Evolutionary conservation across 257 asterid species (phyloP).

Genomic region (Solanum lycopersicoides): DNA sequence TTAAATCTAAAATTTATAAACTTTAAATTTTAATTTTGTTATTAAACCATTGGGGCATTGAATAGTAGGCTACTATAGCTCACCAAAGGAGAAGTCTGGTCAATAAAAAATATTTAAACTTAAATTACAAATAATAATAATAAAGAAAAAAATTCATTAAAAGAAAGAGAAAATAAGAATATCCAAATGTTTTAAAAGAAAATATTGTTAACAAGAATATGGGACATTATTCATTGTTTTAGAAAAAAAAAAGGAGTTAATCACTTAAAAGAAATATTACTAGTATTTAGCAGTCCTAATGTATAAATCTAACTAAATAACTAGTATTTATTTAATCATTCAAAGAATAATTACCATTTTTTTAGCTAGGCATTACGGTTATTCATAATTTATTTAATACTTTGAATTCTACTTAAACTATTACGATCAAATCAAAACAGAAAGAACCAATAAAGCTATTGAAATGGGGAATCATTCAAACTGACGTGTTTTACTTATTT

Average conservation of each 20-base stretch:
- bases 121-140: not conserved
- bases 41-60: not conserved
- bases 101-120: no score
- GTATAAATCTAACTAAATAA: no score
- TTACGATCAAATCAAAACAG: not conserved
- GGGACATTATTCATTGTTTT: not conserved
- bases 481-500: no score
- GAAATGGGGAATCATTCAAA: no score
- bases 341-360: no score
- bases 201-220: not conserved
- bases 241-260: no score
- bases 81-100: not conserved
- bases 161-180: not conserved
- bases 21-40: not conserved
- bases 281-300: no score
- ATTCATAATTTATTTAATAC: no score
- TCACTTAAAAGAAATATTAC: no score
- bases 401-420: not conserved
- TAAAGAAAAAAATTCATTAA: no score
- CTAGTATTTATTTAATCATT: no score
- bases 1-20: rapidly evolving
- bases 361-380: not conserved
- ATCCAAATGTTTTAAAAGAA: not conserved
- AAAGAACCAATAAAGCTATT: no score
- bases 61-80: not conserved